These are phyloP conservation scores for Pseudogymnoascus sp. DNA, from an alignment of 2,329 filamentous ascomycete genomes.

Conservation along the genomic window DNA sequence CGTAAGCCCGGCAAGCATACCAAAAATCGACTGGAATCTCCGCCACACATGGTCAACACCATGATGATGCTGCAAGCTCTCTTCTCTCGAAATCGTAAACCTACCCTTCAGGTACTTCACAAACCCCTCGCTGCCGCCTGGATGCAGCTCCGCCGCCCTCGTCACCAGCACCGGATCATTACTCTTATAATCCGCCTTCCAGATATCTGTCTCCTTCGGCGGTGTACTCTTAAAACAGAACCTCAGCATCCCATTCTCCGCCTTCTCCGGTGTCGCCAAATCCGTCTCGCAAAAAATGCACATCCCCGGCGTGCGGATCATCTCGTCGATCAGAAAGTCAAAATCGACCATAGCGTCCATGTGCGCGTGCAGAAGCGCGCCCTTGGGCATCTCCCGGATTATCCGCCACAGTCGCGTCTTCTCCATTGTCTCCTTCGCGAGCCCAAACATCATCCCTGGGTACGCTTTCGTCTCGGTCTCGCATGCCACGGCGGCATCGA, in stretches of 20 bases:
- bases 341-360: conserved; percentile 87
- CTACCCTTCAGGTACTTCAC: conserved; percentile 68
- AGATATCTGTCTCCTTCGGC: conserved; percentile 46
- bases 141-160: conserved; percentile 65
- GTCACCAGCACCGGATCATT: conserved; percentile 32
- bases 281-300: conserved; percentile 55
- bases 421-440: conserved; percentile 82
- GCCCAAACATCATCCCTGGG: conserved; percentile 88
- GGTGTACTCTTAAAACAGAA: conserved; percentile 54
- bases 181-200: conserved; percentile 56
- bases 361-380: conserved; percentile 77
- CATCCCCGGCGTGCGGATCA: conserved; percentile 66
- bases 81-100: conserved; percentile 62
- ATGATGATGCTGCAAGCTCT: conserved; percentile 72
- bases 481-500: conserved; percentile 62
- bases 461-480: conserved; percentile 59
- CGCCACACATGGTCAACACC: conserved; percentile 78
- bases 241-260: conserved; percentile 46
- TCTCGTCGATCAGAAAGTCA: conserved; percentile 67
- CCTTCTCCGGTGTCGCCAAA: conserved; percentile 46
- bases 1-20: conserved; percentile 64
- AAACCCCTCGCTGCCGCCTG: conserved; percentile 66
- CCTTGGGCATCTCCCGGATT: conserved; percentile 81
- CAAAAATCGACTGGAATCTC: conserved; percentile 71
- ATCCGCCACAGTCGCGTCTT: conserved; percentile 79